Evolutionary conservation across 73 alveolate species (phyloP).

Genomic region (Paramecium pentaurelia): DNA sequence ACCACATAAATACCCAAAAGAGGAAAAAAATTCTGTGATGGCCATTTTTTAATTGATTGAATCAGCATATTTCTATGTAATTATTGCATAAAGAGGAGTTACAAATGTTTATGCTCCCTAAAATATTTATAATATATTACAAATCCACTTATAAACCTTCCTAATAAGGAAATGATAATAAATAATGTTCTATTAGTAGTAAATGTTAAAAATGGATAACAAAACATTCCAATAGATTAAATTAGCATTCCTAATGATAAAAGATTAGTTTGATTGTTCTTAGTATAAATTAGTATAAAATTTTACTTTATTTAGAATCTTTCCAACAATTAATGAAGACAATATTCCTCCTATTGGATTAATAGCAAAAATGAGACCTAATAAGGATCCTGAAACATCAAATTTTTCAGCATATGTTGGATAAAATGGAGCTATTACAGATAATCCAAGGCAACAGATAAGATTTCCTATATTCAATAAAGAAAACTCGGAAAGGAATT

Average conservation of each 20-base stretch:
- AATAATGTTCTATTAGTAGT: neutral
- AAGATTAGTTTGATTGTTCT: neutral
- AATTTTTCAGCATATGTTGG: constrained; percentile 9
- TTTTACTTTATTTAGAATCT: neutral
- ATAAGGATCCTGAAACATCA: neutral
- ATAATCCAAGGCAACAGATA: neutral
- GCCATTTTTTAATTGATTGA: neutral
- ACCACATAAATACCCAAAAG: neutral
- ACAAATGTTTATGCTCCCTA: neutral
- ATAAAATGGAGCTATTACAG: constrained; percentile 39
- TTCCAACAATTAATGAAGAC: neutral
- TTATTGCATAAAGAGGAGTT: neutral
- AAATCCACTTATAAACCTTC: constrained; percentile 11
- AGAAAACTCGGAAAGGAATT: neutral
- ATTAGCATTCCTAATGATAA: neutral
- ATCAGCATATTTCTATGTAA: neutral
- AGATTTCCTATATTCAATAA: neutral
- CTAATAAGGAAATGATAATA: neutral
- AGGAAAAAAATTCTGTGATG: neutral
- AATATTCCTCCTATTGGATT: neutral
- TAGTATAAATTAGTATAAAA: neutral
- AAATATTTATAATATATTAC: neutral
- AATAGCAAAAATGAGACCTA: neutral
- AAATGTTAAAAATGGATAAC: neutral
- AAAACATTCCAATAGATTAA: neutral